phyloP scores from a whole-genome alignment of 768 basidiomycete genomes.

The Leccinum subgranulosum region DNA sequence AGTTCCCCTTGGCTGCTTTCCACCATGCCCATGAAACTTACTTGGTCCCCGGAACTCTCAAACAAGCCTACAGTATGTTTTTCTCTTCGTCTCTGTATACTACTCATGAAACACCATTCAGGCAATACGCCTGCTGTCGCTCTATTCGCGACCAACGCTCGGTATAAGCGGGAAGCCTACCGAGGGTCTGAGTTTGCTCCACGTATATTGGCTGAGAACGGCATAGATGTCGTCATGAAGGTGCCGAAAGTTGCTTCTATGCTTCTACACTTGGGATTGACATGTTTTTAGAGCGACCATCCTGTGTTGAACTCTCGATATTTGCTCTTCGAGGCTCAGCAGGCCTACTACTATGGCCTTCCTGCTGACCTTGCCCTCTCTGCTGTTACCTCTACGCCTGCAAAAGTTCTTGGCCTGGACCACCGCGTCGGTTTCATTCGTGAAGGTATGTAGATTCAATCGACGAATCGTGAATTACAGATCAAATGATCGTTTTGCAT shows the following conservation, averaged over 20 bases:
- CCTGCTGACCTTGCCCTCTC: slow-evolving; percentile 62
- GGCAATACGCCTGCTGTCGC: slow-evolving; percentile 68
- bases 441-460: slow-evolving; percentile 35
- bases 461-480: not conserved
- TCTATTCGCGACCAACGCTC: slow-evolving; percentile 75
- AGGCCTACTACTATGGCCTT: slow-evolving; percentile 71
- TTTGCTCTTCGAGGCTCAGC: slow-evolving; percentile 57
- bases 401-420: slow-evolving; percentile 64
- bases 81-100: not conserved
- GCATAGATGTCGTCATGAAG: slow-evolving; percentile 61
- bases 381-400: slow-evolving; percentile 70
- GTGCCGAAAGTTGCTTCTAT: slow-evolving; percentile 32
- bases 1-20: slow-evolving; percentile 77
- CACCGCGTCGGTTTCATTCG: slow-evolving; percentile 70
- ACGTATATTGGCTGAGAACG: slow-evolving; percentile 54
- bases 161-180: slow-evolving; percentile 63
- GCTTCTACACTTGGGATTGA: slow-evolving; percentile 2
- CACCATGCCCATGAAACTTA: slow-evolving; percentile 91
- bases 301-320: slow-evolving; percentile 55
- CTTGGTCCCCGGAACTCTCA: slow-evolving; percentile 80
- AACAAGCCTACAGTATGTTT: slow-evolving; percentile 52
- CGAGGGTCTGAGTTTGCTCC: slow-evolving; percentile 64
- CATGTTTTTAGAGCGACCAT: slow-evolving; percentile 43
- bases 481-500: not conserved
- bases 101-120: slow-evolving; percentile 12